phyloP scores from a whole-genome alignment of 163 green algal species.

The Scenedesmus sp. region DNA sequence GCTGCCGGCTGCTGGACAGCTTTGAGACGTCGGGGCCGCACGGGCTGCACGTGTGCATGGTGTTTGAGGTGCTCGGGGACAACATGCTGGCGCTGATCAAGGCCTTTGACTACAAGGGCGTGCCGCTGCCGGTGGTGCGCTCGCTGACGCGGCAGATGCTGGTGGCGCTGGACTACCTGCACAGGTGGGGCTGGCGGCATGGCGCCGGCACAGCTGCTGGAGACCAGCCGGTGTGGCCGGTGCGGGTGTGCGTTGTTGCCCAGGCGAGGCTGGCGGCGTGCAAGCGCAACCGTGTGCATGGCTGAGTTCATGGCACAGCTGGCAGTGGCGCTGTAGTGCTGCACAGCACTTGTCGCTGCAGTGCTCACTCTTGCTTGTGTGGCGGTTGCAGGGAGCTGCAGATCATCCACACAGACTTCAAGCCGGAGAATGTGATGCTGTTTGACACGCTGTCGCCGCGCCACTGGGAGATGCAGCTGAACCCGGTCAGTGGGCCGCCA shows the following conservation, averaged over 20 bases:
- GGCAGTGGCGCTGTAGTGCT: not conserved
- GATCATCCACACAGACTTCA: constrained; percentile 98
- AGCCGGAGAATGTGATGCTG: constrained; percentile 99
- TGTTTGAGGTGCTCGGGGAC: constrained; percentile 98
- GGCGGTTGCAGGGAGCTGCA: constrained; percentile 63
- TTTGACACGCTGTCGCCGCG: constrained; percentile 62
- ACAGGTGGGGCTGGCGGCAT: constrained; percentile 80
- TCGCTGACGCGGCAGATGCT: constrained; percentile 87
- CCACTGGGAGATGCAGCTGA: constrained; percentile 49
- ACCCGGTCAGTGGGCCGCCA: not conserved
- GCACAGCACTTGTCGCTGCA: not conserved
- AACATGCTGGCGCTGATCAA: constrained; percentile 99
- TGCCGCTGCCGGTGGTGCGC: constrained; percentile 88
- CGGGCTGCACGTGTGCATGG: constrained; percentile 97
- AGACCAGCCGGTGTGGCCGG: no score
- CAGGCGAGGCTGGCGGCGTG: not conserved
- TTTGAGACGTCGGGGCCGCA: constrained; percentile 95
- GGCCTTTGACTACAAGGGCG: constrained; percentile 92
- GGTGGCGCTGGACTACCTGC: constrained; percentile 94
- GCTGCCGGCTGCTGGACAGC: constrained; percentile 88
- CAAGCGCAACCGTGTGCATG: not conserved
- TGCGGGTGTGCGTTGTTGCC: not conserved
- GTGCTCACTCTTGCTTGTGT: not conserved
- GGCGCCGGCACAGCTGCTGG: no score
- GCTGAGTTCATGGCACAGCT: not conserved